A percentile compares a stretch with the other conserved stretches of the same genome.
Conservation (phyloP, 164 flowering plant genomes). For the Liriodendron chinense region DNA sequence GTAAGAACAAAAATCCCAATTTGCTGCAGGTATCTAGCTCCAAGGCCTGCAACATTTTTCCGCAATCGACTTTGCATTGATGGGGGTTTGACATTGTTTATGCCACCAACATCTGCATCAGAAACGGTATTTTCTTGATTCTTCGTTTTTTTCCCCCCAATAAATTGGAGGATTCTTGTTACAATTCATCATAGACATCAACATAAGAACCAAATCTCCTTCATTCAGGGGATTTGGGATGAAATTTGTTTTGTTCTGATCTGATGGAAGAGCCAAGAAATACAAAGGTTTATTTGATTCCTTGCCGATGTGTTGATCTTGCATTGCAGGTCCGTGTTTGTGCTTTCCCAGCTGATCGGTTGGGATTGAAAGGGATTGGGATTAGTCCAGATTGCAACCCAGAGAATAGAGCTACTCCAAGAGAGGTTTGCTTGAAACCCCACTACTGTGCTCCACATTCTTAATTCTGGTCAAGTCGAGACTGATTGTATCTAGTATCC, state of each 20-base stretch:
- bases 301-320: neutral
- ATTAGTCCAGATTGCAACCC: constrained; percentile 98
- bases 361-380: constrained; percentile 77
- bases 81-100: constrained; percentile 92
- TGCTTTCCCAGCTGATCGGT: constrained; percentile 81
- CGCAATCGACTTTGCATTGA: constrained; percentile 86
- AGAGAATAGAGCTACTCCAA: constrained; percentile 59
- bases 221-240: neutral
- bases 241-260: neutral
- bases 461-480: neutral
- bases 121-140: constrained; percentile 49
- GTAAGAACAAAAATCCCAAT: neutral
- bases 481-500: neutral
- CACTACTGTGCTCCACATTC: neutral
- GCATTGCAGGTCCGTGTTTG: constrained; percentile 79
- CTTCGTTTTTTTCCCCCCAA: neutral
- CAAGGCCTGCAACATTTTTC: constrained; percentile 83
- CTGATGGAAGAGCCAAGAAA: neutral
- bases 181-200: neutral
- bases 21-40: constrained; percentile 77
- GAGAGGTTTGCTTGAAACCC: constrained; percentile 64
- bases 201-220: neutral
- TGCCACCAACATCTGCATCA: constrained; percentile 96
- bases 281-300: neutral
- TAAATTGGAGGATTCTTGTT: neutral